Percentiles rank a stretch among this genome's conserved stretches.
phyloP scores from a whole-genome alignment of 176 grass and related monocot genomes.

The Tillandsia fasciculata region DNA sequence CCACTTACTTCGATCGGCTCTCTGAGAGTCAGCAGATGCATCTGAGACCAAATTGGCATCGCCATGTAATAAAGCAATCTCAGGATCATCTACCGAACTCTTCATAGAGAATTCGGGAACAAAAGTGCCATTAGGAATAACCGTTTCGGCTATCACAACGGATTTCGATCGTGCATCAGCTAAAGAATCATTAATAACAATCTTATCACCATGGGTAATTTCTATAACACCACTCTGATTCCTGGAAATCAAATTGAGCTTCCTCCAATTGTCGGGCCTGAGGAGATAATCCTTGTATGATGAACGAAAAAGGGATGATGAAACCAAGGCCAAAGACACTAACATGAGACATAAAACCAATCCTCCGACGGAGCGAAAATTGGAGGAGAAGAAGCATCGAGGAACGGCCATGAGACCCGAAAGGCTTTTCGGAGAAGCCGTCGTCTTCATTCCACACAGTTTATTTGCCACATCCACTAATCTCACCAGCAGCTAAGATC shows the following conservation, averaged over 20 bases:
- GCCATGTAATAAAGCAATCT: no score
- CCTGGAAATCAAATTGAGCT: slow-evolving; percentile 2
- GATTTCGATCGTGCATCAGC: slow-evolving; percentile 13
- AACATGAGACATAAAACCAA: slow-evolving; percentile 47
- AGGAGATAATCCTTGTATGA: slow-evolving; percentile 36
- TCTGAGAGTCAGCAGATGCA: background rate
- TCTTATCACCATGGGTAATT: background rate
- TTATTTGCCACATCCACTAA: background rate
- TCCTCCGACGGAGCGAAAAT: slow-evolving; percentile 32
- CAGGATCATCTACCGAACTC: no score
- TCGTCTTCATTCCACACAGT: slow-evolving; percentile 8
- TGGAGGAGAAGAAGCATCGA: slow-evolving; percentile 37
- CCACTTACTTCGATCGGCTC: background rate
- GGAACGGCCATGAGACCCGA: slow-evolving; percentile 18
- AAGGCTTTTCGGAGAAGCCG: slow-evolving; percentile 22
- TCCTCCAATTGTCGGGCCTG: slow-evolving; percentile 6
- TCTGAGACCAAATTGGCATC: background rate
- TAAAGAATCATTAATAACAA: background rate
- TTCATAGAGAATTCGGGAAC: slow-evolving; percentile 5
- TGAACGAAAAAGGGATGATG: slow-evolving; percentile 29
- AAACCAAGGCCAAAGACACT: slow-evolving; percentile 43
- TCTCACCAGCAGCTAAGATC: background rate
- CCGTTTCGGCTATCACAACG: slow-evolving; percentile 7
- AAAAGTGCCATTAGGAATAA: slow-evolving; percentile 11
- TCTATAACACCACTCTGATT: background rate